Evolutionary conservation across 352 stramenopile genomes (phyloP), one percentile per base, ranked within the genome.

Genomic region (Phytophthora tentaculata): DNA sequence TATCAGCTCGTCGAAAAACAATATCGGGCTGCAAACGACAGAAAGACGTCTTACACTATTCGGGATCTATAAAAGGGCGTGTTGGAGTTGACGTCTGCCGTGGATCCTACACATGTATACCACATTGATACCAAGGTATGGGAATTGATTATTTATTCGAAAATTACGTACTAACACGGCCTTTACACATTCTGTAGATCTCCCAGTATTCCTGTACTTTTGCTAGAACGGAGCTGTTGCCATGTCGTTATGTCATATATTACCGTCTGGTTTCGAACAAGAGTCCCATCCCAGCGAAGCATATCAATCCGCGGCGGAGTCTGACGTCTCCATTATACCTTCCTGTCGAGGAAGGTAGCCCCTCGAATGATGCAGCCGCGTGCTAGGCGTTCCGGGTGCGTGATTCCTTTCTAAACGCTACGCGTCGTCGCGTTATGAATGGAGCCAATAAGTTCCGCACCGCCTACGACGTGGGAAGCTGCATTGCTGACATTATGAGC

Each of bases 51-150:
- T 3, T 59, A 53, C 26, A 59, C 10, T 3, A 23, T 66, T 37
- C 8, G 13, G 0, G 37, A 59, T 9, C 10, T 53, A 29, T 32
- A 50, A 4, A 8, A 17, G 24, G 10, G 54, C n/a, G 19, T 66
- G 20, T 20, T 35, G 0, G 49, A 52, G 14, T 9, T 66, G 37
- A 48, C 37, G 7, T 52, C 35, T 10, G 10, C 24, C 12, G 37
- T 35, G 10, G 48, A 45, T 17, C 5, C 26, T 23, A 24, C 35
- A 8, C 39, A 12, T 20, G 13, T 59, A 6, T 16, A 39, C 16
- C 58, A 65, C 29, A 3, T 65, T 16, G 37, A 65, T 19, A 65
- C 58, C 32, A 47, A 28, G 1, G 48, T 64, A 64, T 29, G 35
- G 3, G 9, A n/a, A 17, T 47, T 24, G 5, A 47, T 23, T 22